Evolutionary conservation across 2,329 filamentous ascomycete genomes (phyloP).

Genomic region (Westerdykella ornata): DNA sequence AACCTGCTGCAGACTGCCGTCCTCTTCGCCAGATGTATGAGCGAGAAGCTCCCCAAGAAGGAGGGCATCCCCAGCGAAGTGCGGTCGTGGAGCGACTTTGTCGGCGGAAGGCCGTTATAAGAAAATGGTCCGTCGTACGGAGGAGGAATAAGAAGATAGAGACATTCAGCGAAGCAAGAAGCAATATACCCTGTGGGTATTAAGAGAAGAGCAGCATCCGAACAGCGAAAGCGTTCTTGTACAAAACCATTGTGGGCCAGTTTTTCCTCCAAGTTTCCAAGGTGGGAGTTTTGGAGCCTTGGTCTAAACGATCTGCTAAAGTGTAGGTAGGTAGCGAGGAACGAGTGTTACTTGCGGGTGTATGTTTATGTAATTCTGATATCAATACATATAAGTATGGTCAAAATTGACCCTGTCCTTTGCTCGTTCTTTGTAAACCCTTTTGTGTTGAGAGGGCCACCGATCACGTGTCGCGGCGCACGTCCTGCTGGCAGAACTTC

Average conservation of each 20-base stretch:
- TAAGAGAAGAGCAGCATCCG: too few species aligned
- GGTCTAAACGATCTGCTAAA: background rate
- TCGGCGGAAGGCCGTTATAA: slow-evolving; percentile 50
- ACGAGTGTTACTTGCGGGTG: too few species aligned
- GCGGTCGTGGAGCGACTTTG: slow-evolving; percentile 90
- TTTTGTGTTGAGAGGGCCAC: too few species aligned
- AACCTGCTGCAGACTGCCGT: slow-evolving; percentile 66
- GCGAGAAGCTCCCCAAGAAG: slow-evolving; percentile 80
- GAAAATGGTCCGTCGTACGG: background rate
- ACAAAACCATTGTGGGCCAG: background rate
- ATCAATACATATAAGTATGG: too few species aligned
- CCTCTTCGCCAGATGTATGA: slow-evolving; percentile 96
- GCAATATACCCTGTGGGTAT: background rate
- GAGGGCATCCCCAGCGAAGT: slow-evolving; percentile 90
- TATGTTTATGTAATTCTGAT: too few species aligned
- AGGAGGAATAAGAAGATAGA: background rate
- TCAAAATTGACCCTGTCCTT: too few species aligned
- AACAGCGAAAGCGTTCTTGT: background rate
- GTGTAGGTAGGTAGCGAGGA: background rate
- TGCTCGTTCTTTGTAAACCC: too few species aligned
- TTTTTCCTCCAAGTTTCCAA: background rate
- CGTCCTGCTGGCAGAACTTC: background rate
- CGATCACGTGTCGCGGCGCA: background rate
- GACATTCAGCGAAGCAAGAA: background rate
- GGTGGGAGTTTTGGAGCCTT: background rate